Base-by-base conservation (phyloP, 2,329 filamentous ascomycete species). In the Endocalyx cinctus region DNA sequence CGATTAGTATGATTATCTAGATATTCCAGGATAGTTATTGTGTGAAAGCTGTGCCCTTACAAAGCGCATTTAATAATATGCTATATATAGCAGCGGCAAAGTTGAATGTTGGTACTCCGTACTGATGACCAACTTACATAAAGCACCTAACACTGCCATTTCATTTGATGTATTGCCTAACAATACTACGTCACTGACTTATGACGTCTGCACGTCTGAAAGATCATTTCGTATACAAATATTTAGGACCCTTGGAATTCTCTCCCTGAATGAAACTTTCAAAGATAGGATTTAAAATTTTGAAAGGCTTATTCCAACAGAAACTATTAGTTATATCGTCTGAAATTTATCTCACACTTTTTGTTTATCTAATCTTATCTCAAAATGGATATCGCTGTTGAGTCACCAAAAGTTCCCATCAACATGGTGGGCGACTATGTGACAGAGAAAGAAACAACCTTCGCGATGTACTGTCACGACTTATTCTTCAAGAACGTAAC, bases 401-500 rank as follows among this genome's bases (percentile, higher is more conserved):
- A 29, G 18, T 30, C 15, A 19, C 41, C 41, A 19, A 33, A 22
- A 17, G 33, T 33, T 3, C 27, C 27, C 12, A 25, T 43, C 3
- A 34, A 31, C 25, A 38, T 43, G 35, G 29, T 41, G 3, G 12
- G 17, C 14, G 33, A 14, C 13, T 20, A 43, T 22, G 15, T 31
- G 6, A 22, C 27, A 11, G 11, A 32, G 13, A 10, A 34, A 2
- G 33, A 33, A 25, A 35, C 31, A 7, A 32, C 19, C 10, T n/a
- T 38, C 3, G 31, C 17, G 3, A 12, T 45, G 12, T 17, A 33
- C 20, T 42, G 36, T 29, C 39, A 42, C 25, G 36, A 42, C 23
- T 25, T 16, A 4, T 28, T 15, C 17, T 42, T 42, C 23, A 31
- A 29, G 31, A 37, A 30, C 3, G 36, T 31, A n/a, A 38, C 36